phyloP scores from a whole-genome alignment of 1,284 basidiomycete genomes.

The Apiotrichum veenhuisii region DNA sequence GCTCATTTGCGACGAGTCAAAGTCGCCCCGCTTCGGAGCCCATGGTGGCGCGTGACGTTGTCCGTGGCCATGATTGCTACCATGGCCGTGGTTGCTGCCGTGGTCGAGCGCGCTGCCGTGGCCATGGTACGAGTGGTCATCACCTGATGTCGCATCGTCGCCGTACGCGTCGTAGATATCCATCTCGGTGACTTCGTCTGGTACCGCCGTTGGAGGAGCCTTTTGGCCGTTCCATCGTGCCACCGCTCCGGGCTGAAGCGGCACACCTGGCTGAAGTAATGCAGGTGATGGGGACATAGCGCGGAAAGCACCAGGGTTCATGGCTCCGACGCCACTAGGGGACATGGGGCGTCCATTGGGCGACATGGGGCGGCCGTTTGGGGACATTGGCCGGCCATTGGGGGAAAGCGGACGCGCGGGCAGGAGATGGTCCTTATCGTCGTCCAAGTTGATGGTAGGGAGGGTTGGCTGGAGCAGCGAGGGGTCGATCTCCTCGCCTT shows the following conservation, averaged over 20 bases:
- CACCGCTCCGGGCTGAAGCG: background rate
- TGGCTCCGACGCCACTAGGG: background rate
- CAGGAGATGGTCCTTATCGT: conserved; percentile 58
- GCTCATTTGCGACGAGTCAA: background rate
- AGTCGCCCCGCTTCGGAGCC: no score
- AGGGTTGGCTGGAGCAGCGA: conserved; percentile 79
- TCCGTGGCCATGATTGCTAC: background rate
- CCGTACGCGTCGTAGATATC: conserved; percentile 7
- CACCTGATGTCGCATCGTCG: background rate
- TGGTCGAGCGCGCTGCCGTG: conserved; percentile 5
- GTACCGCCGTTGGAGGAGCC: background rate
- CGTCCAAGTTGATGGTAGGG: conserved; percentile 82
- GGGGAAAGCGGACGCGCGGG: background rate
- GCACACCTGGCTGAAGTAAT: background rate
- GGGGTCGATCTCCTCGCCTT: conserved; percentile 69
- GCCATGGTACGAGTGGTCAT: conserved; percentile 7
- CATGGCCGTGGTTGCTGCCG: background rate
- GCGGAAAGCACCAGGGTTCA: background rate
- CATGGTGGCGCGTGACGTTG: no score
- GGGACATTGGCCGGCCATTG: background rate
- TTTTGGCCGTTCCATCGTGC: no score
- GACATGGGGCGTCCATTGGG: background rate
- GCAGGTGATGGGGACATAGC: background rate
- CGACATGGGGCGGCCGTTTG: background rate
- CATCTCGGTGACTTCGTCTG: background rate